These are phyloP conservation scores for Pyrenopolyporus hunteri DNA, from an alignment of 495 filamentous ascomycete species.

Conservation along the genomic window DNA sequence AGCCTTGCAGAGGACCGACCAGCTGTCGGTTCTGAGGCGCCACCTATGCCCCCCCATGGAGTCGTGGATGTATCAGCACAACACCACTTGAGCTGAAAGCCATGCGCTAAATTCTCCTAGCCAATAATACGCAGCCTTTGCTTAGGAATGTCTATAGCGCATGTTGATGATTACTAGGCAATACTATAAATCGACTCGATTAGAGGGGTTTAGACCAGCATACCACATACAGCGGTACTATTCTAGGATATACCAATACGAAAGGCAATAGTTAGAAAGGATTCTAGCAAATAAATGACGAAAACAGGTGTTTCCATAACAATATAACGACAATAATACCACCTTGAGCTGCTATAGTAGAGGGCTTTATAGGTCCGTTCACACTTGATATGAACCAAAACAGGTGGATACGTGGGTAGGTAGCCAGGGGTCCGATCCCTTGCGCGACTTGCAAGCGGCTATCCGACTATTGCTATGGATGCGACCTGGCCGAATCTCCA, in stretches of 20 bases:
- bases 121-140: background rate
- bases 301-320: conserved; percentile 6
- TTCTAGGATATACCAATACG: background rate
- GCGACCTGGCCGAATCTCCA: background rate
- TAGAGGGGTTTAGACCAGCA: background rate
- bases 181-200: background rate
- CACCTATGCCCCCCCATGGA: conserved; percentile 9
- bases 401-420: background rate
- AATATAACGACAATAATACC: conserved; percentile 24
- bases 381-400: background rate
- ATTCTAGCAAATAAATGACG: background rate
- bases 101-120: conserved; percentile 5
- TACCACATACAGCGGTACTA: background rate
- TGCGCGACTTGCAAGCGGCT: background rate
- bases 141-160: background rate
- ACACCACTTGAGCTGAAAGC: conserved; percentile 12
- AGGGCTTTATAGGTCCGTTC: background rate
- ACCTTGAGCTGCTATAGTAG: conserved; percentile 13
- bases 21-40: conserved; percentile 7
- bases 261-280: conserved; percentile 3
- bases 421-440: conserved; percentile 3
- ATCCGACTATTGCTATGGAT: conserved; percentile 1
- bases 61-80: conserved; percentile 1
- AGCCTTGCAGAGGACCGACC: conserved; percentile 25
- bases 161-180: background rate